Evolutionary conservation across 805 yeast species (phyloP).

Genomic region (Yarrowia deformans): DNA sequence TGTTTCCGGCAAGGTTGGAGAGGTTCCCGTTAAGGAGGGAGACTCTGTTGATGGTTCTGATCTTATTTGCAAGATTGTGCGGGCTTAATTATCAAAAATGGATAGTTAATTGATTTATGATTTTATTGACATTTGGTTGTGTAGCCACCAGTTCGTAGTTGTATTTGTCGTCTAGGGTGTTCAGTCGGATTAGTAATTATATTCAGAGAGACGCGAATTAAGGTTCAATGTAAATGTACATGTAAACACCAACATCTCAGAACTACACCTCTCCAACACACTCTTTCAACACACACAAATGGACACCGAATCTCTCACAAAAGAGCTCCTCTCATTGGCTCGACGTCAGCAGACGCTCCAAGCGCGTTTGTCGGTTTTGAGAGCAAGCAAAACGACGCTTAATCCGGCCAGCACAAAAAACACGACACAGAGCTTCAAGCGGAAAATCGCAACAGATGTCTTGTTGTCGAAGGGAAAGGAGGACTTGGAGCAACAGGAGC

Average conservation of each 20-base stretch:
- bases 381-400: background rate
- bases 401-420: background rate
- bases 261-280: background rate
- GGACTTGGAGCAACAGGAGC: constrained; percentile 11
- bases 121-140: background rate
- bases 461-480: constrained; percentile 5
- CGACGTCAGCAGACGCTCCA: constrained; percentile 16
- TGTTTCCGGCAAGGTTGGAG: constrained; percentile 81
- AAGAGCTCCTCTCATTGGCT: constrained; percentile 10
- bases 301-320: constrained; percentile 6
- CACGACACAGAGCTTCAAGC: background rate
- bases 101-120: constrained; percentile 33
- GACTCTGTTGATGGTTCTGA: constrained; percentile 97
- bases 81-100: constrained; percentile 41
- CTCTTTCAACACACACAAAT: background rate
- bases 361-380: background rate
- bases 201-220: background rate
- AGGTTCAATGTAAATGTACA: constrained; percentile 1
- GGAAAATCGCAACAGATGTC: background rate
- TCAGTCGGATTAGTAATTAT: too few relatives aligned
- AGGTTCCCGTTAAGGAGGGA: constrained; percentile 81
- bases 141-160: too few relatives aligned
- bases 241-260: constrained; percentile 3
- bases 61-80: constrained; percentile 69
- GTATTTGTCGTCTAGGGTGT: too few relatives aligned